phyloP scores from a whole-genome alignment of 2,329 filamentous ascomycete genomes.

The Xylaria hypoxylon region DNA sequence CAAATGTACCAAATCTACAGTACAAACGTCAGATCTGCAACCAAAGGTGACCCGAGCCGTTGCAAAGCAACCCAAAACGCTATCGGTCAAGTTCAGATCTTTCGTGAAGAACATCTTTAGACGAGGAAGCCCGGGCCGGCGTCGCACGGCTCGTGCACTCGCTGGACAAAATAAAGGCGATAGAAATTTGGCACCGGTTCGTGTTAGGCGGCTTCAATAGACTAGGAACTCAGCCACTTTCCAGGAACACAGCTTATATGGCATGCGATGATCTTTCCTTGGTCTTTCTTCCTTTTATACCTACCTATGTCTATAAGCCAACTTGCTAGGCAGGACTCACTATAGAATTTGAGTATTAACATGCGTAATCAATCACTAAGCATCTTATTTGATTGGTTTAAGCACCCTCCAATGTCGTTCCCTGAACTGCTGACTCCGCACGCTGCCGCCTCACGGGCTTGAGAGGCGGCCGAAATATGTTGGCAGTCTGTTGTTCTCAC shows the following conservation, averaged over 20 bases:
- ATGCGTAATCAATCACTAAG: neutral
- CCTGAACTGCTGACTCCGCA: too few relatives aligned
- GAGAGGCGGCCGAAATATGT: too few relatives aligned
- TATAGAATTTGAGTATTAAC: slow-evolving; percentile 1
- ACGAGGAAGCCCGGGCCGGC: neutral
- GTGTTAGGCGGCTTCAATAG: slow-evolving; percentile 5
- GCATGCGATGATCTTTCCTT: neutral
- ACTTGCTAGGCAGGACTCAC: slow-evolving; percentile 5
- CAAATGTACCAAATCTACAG: slow-evolving; percentile 5
- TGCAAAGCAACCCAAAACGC: neutral
- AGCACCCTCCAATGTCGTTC: neutral
- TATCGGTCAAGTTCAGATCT: neutral
- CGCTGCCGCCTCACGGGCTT: too few relatives aligned
- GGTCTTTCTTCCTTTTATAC: neutral
- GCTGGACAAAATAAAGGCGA: neutral
- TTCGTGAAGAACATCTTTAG: slow-evolving; percentile 4
- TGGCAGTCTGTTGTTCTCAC: too few relatives aligned
- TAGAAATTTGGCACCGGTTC: neutral
- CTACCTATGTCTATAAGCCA: neutral
- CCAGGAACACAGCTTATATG: neutral
- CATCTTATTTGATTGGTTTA: neutral
- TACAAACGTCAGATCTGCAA: slow-evolving; percentile 14
- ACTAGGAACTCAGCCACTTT: neutral
- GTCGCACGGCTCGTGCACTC: neutral
- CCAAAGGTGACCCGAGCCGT: neutral